Evolutionary conservation across 345 rosid genomes (phyloP).

Genomic region (Citrus maxima): DNA sequence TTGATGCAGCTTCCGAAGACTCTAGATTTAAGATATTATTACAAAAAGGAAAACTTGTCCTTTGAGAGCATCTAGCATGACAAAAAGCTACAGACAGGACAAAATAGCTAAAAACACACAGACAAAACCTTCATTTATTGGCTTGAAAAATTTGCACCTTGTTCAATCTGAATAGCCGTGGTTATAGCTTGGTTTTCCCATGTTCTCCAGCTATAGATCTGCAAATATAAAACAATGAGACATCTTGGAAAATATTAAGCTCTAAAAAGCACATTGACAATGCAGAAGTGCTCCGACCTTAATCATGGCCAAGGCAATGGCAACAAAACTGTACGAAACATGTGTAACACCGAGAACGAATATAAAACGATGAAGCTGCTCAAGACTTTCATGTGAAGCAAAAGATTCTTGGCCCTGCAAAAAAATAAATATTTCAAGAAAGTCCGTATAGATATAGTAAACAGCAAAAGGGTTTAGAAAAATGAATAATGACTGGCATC

Average conservation of each 20-base stretch:
- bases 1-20: constrained; percentile 25
- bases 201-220: constrained; percentile 68
- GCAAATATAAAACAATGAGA: background rate
- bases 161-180: constrained; percentile 27
- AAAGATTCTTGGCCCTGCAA: constrained; percentile 63
- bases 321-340: constrained; percentile 59
- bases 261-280: background rate
- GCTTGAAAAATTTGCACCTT: constrained; percentile 34
- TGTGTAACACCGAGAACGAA: constrained; percentile 55
- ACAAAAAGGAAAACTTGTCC: background rate
- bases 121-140: background rate
- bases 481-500: background rate
- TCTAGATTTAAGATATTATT: constrained; percentile 18
- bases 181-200: constrained; percentile 64
- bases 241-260: background rate
- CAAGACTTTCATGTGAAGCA: constrained; percentile 65
- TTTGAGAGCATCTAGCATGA: background rate
- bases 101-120: background rate
- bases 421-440: background rate
- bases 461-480: background rate
- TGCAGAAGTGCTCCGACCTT: constrained; percentile 39
- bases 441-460: background rate
- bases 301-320: constrained; percentile 56
- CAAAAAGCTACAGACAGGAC: background rate
- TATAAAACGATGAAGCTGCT: constrained; percentile 67